Evolutionary conservation across 2,329 filamentous ascomycete species (phyloP).

Genomic region (Blastomyces gilchristii): DNA sequence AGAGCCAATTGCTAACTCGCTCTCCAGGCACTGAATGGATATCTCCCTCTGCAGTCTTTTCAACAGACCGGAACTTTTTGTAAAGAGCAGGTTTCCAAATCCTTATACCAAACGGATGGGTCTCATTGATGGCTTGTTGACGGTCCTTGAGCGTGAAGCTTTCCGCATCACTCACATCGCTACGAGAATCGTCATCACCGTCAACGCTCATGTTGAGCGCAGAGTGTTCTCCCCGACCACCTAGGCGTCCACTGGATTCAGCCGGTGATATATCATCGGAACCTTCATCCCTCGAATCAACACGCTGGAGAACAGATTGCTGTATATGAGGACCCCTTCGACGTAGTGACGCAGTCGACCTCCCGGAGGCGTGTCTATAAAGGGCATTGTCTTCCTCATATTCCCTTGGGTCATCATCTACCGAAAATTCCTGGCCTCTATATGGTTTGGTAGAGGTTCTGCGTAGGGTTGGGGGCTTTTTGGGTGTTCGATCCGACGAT

Average conservation of each 20-base stretch:
- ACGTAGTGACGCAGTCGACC: constrained; percentile 32
- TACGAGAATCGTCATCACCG: constrained; percentile 55
- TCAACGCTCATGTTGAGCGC: constrained; percentile 42
- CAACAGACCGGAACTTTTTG: constrained; percentile 93
- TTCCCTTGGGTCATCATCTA: constrained; percentile 76
- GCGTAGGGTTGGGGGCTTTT: constrained; percentile 63
- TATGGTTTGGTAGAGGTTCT: constrained; percentile 71
- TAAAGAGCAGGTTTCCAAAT: constrained; percentile 98
- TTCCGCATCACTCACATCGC: constrained; percentile 76
- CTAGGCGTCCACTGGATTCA: constrained; percentile 23
- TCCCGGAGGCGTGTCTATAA: constrained; percentile 15
- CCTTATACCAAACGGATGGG: constrained; percentile 95
- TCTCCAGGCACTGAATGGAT: constrained; percentile 92
- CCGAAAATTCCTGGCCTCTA: constrained; percentile 78
- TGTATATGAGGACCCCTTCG: constrained; percentile 27
- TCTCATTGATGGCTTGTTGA: constrained; percentile 96
- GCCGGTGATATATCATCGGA: constrained; percentile 30
- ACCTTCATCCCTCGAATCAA: constrained; percentile 31
- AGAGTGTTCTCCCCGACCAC: constrained; percentile 28
- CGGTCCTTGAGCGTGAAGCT: constrained; percentile 96
- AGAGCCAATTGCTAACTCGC: constrained; percentile 70
- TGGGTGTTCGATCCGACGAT: constrained; percentile 37
- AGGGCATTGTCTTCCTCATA: constrained; percentile 53
- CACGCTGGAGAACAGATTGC: constrained; percentile 25
- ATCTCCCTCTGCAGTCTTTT: constrained; percentile 90